Evolutionary conservation across 1,284 basidiomycete genomes (phyloP).

Genomic region (Acaromyces ingoldii): DNA sequence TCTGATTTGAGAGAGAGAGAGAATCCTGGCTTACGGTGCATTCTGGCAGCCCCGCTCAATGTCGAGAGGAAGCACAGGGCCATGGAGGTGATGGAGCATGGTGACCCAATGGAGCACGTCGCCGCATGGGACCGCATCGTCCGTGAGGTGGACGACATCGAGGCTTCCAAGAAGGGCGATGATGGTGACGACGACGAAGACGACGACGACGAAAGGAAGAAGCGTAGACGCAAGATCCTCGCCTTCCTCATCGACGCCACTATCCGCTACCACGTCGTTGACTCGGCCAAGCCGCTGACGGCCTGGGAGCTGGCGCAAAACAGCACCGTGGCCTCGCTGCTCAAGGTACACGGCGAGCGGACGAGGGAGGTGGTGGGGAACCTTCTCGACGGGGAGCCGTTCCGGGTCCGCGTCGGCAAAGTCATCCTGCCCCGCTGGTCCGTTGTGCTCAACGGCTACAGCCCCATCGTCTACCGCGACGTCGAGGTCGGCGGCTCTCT

Average conservation of each 20-base stretch:
- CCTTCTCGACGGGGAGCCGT: slow-evolving; percentile 56
- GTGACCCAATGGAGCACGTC: background rate
- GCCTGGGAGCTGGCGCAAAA: slow-evolving; percentile 58
- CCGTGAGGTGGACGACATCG: slow-evolving; percentile 10
- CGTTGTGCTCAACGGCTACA: slow-evolving; percentile 60
- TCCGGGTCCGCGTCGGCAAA: slow-evolving; percentile 60
- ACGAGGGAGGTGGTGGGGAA: slow-evolving; percentile 42
- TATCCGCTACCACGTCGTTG: slow-evolving; percentile 64
- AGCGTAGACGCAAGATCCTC: slow-evolving; percentile 56
- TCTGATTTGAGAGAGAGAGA: too few species aligned
- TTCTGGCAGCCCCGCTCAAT: too few species aligned
- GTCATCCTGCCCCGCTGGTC: slow-evolving; percentile 51
- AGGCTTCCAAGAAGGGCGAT: slow-evolving; percentile 8
- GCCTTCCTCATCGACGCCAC: slow-evolving; percentile 59
- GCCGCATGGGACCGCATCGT: background rate
- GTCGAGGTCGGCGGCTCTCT: slow-evolving; percentile 59
- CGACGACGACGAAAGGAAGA: slow-evolving; percentile 57
- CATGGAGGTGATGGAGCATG: background rate
- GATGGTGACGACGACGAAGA: too few species aligned
- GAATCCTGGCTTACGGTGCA: too few species aligned
- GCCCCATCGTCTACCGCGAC: slow-evolving; percentile 55
- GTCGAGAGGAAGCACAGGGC: background rate
- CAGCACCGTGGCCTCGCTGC: slow-evolving; percentile 61
- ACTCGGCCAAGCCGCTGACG: slow-evolving; percentile 52
- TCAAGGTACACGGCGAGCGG: slow-evolving; percentile 47